A percentile compares a stretch with the other conserved stretches of the same genome.
phyloP scores from a whole-genome alignment of 176 grass and related monocot species.

The Oryza officinalis region DNA sequence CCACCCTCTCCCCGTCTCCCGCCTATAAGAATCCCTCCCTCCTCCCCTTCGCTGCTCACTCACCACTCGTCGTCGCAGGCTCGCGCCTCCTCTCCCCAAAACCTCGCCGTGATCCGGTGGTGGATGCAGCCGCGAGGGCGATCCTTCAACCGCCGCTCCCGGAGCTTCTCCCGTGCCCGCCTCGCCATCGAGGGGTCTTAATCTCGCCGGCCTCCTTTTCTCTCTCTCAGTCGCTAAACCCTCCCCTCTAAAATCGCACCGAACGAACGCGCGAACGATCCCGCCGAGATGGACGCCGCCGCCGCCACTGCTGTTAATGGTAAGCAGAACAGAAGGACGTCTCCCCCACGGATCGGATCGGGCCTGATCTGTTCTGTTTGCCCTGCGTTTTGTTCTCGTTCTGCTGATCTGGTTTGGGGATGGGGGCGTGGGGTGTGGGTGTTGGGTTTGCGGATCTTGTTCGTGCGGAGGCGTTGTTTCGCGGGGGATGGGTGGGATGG shows the following conservation, averaged over 20 bases:
- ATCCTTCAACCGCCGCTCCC: conserved; percentile 68
- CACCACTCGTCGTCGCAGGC: neutral
- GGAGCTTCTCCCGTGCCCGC: conserved; percentile 92
- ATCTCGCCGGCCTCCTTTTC: neutral
- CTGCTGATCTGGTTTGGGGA: neutral
- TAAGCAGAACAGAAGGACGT: conserved; percentile 9
- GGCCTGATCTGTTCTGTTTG: conserved; percentile 33
- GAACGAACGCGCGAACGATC: conserved; percentile 4
- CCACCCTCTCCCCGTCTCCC: neutral
- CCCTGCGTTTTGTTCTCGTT: neutral
- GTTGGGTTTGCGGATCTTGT: neutral
- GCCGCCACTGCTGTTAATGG: conserved; percentile 46
- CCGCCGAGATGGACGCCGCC: conserved; percentile 39
- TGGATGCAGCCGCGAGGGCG: conserved; percentile 79
- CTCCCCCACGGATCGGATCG: neutral
- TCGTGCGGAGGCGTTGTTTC: neutral
- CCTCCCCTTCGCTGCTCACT: neutral
- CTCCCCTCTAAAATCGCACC: neutral
- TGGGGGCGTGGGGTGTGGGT: neutral
- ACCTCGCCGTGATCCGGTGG: conserved; percentile 29
- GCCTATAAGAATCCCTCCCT: conserved; percentile 20
- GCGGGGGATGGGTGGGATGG: neutral
- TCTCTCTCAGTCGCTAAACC: neutral
- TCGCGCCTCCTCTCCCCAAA: neutral
- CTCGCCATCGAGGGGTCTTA: conserved; percentile 88